Evolutionary conservation across 257 asterid species (phyloP), one percentile per base, ranked within the genome.

Genomic region (Nicotiana noctiflora): DNA sequence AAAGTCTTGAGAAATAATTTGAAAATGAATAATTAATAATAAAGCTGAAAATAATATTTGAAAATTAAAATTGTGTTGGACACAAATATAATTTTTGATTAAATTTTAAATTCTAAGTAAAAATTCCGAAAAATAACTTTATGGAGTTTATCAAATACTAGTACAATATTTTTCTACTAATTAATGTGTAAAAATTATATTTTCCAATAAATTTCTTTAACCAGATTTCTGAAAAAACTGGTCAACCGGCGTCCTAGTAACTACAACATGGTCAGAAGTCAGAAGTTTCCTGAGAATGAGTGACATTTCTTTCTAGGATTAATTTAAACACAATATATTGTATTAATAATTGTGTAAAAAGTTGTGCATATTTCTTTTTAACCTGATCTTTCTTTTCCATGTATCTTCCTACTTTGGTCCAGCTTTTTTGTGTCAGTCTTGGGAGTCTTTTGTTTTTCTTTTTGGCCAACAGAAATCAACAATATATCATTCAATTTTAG

Each of bases 381-480:
- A 55, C 21, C 55, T 51, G 55, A 12, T 11, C 55, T 55, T 55
- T 18, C 61, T 7, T 55, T 55, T 55, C 61, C 61, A 18, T 55
- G 61, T 18, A 55, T 17, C 23, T 55, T n/a, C 14, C 79, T 12
- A 21, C 37, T 74, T 31, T 44, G 44, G 55, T 49, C 61, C 61
- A 55, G 61, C 61, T 55, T 55, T 55, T 18, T 8, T 55, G 23
- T 55, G 61, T 18, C 21, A 55, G 61, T 55, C 61, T 55, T 6
- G 61, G 21, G 23, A 17, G 61, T 55, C 61, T 18, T 49, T 62
- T 77, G 81, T 25, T 25, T 57, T 53, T 77, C 32, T 70, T 32
- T 57, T 75, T 82, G 80, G 84, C 75, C 21, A 79, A 55, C 79
- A 79, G 37, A 82, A 63, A 40, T 19, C 55, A 49, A 74, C 29